Evolutionary conservation across 768 basidiomycete species (phyloP).

Genomic region (Lentinula raphanica): DNA sequence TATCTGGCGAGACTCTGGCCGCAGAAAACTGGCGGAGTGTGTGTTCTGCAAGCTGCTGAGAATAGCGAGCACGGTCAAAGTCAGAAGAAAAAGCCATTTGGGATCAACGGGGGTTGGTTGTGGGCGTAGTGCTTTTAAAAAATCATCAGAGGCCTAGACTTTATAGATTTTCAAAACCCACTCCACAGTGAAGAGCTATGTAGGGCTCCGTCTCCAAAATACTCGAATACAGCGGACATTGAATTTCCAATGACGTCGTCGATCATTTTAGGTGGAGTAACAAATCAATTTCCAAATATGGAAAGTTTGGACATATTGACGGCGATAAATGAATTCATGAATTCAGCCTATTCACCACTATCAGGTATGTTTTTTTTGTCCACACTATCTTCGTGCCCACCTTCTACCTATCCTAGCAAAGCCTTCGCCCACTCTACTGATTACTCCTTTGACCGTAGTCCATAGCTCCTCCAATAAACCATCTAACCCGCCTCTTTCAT

Average conservation of each 20-base stretch:
- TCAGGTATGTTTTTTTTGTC: no score
- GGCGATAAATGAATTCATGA: no score
- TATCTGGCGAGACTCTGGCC: conserved; percentile 25
- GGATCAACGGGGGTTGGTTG: neutral
- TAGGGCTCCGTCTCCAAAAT: no score
- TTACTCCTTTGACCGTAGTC: conserved; percentile 42
- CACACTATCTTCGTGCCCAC: neutral
- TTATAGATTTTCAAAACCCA: neutral
- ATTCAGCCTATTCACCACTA: no score
- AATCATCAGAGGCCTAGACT: neutral
- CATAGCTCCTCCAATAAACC: conserved; percentile 58
- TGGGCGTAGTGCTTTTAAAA: no score
- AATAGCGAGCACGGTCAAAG: conserved; percentile 32
- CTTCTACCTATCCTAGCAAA: neutral
- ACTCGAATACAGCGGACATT: neutral
- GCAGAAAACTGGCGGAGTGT: conserved; percentile 41
- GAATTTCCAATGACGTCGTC: conserved; percentile 1
- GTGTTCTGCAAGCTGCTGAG: conserved; percentile 43
- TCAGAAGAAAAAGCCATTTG: conserved; percentile 23
- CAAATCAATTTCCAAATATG: neutral
- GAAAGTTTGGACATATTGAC: neutral
- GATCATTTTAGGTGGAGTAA: neutral
- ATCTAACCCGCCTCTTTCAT: conserved; percentile 60
- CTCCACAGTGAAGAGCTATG: neutral
- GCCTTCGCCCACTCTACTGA: conserved; percentile 13